Evolutionary conservation across 306 rosid species (phyloP).

Genomic region (Elaeagnus macrophylla): DNA sequence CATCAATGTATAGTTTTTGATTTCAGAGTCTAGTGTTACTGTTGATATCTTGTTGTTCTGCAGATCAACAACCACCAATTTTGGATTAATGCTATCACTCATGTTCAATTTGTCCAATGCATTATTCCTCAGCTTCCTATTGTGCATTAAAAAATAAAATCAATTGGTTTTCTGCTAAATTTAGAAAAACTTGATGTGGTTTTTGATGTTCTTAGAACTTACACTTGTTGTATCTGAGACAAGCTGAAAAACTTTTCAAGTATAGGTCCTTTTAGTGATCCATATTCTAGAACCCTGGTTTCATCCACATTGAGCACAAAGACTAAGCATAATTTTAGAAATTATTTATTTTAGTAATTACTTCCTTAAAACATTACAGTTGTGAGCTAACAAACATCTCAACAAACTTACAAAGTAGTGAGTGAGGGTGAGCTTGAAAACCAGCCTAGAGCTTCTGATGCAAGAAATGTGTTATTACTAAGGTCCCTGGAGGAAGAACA

Average conservation of each 20-base stretch:
- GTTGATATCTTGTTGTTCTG: constrained; percentile 56
- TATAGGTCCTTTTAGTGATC: constrained; percentile 59
- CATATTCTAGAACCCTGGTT: constrained; percentile 60
- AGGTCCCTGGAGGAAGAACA: constrained; percentile 54
- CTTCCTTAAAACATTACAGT: too few species aligned
- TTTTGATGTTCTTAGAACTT: constrained; percentile 26
- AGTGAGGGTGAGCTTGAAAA: constrained; percentile 48
- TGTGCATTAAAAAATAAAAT: constrained; percentile 3
- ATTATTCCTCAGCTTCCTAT: constrained; percentile 71
- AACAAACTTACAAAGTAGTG: constrained; percentile 74
- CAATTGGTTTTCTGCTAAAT: constrained; percentile 5
- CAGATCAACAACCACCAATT: constrained; percentile 70
- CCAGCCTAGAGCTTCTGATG: constrained; percentile 71
- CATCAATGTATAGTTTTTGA: constrained; percentile 50
- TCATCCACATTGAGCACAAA: background rate
- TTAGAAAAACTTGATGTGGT: background rate
- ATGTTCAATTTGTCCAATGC: constrained; percentile 46
- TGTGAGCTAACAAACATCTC: background rate
- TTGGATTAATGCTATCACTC: constrained; percentile 57
- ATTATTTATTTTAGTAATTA: background rate
- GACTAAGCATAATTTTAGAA: background rate
- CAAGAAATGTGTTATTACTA: constrained; percentile 67
- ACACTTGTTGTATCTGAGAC: constrained; percentile 84
- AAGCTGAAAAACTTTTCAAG: constrained; percentile 60
- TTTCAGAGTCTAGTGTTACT: constrained; percentile 35